phyloP scores from a whole-genome alignment of 805 yeast species.

The Blastobotrys robertii region DNA sequence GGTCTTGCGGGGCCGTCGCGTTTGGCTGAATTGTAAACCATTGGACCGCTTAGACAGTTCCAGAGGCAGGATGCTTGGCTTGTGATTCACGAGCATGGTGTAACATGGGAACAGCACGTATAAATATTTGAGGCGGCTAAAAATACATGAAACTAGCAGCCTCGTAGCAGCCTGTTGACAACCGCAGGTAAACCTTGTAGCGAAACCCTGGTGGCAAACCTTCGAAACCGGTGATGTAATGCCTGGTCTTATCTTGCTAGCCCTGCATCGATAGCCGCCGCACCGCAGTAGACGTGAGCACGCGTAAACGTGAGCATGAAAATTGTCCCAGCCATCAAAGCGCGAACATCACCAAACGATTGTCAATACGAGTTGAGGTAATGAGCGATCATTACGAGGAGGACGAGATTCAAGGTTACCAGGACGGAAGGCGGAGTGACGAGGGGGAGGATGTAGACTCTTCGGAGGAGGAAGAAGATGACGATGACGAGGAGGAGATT shows the following conservation, averaged over 20 bases:
- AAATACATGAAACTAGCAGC: too few species aligned
- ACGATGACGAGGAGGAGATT: slow-evolving; percentile 86
- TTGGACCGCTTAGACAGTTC: slow-evolving; percentile 1
- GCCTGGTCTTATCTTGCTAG: too few species aligned
- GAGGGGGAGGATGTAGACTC: slow-evolving; percentile 41
- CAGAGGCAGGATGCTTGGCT: background rate
- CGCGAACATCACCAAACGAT: background rate
- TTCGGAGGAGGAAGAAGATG: slow-evolving; percentile 86
- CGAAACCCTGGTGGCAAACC: too few species aligned
- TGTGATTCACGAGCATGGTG: too few species aligned
- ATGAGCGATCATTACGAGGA: slow-evolving; percentile 6
- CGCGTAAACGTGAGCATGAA: background rate
- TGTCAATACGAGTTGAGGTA: background rate
- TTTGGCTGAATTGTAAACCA: background rate
- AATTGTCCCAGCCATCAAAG: background rate
- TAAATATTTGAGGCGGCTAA: too few species aligned
- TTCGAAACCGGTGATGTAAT: too few species aligned
- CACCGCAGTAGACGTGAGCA: background rate
- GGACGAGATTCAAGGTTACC: slow-evolving; percentile 10
- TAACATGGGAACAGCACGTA: too few species aligned
- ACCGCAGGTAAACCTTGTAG: too few species aligned
- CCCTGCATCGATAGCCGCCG: too few species aligned
- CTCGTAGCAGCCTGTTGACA: too few species aligned
- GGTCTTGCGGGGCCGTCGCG: too few species aligned
- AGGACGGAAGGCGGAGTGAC: slow-evolving; percentile 10